Evolutionary conservation across 805 yeast species (phyloP).

Genomic region (Saccharomycopsis javanensis): DNA sequence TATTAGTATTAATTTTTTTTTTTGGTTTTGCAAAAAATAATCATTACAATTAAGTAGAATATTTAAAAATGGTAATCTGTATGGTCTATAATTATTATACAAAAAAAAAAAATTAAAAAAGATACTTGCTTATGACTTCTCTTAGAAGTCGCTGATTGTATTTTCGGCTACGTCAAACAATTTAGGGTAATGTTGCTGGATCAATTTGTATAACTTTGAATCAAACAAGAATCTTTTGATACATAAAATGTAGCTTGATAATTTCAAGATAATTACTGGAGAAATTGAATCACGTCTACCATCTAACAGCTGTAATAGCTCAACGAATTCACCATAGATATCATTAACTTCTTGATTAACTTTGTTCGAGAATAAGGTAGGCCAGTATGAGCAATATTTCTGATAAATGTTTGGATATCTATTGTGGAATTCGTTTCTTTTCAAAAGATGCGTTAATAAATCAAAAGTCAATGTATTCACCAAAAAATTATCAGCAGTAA

Average conservation of each 20-base stretch:
- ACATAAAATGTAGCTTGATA: conserved; percentile 14
- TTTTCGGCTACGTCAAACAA: conserved; percentile 4
- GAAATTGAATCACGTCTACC: background rate
- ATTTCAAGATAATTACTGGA: conserved; percentile 4
- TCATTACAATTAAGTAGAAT: background rate
- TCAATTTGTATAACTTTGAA: conserved; percentile 5
- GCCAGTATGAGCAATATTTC: background rate
- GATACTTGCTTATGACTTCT: too few species aligned
- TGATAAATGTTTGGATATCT: conserved; percentile 14
- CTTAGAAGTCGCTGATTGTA: background rate
- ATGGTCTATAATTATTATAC: background rate
- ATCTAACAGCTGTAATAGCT: background rate
- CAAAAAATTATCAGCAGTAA: background rate
- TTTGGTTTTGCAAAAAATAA: background rate
- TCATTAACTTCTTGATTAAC: conserved; percentile 7
- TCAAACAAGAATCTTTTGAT: conserved; percentile 12
- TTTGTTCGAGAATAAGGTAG: conserved; percentile 9
- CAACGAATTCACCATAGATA: conserved; percentile 1
- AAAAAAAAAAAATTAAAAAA: background rate
- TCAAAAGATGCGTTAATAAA: conserved; percentile 2
- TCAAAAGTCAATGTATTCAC: conserved; percentile 6
- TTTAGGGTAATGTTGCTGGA: conserved; percentile 7
- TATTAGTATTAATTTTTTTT: background rate
- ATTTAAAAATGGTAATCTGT: background rate
- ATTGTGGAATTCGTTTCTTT: conserved; percentile 11